Percentiles rank a stretch among this genome's conserved stretches.
These are phyloP conservation scores for Oidiodendron maius DNA, from an alignment of 495 filamentous ascomycete species.

Conservation along the genomic window DNA sequence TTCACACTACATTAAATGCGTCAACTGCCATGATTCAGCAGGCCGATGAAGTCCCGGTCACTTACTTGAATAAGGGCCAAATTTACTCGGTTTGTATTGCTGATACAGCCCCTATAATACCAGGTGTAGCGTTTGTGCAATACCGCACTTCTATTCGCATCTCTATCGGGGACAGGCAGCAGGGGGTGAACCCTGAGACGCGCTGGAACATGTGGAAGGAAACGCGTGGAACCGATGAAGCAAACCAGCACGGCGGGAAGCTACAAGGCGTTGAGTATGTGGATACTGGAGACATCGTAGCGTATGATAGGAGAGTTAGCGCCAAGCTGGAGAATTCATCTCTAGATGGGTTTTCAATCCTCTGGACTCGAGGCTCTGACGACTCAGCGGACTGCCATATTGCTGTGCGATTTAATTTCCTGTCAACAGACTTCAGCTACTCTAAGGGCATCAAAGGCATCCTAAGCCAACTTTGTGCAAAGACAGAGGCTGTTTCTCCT, in stretches of 20 bases:
- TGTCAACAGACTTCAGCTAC: conserved; percentile 96
- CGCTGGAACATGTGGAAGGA: conserved; percentile 98
- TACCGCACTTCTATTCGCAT: conserved; percentile 87
- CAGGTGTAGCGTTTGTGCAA: conserved; percentile 42
- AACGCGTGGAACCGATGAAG: conserved; percentile 80
- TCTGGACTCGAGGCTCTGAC: conserved; percentile 68
- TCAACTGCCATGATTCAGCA: conserved; percentile 93
- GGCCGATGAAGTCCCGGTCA: conserved; percentile 81
- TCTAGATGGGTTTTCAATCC: conserved; percentile 87
- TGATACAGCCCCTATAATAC: conserved; percentile 54
- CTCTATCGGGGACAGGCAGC: conserved; percentile 90
- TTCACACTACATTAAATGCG: conserved; percentile 82
- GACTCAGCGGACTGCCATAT: conserved; percentile 67
- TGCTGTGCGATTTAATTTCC: conserved; percentile 91
- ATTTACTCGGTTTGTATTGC: conserved; percentile 75
- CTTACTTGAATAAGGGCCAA: conserved; percentile 96
- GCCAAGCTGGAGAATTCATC: conserved; percentile 76
- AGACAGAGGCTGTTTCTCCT: conserved; percentile 61
- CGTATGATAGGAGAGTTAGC: conserved; percentile 63
- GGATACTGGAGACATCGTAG: conserved; percentile 65
- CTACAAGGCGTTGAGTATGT: conserved; percentile 92
- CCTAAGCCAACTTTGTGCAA: conserved; percentile 83
- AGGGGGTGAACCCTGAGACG: conserved; percentile 69
- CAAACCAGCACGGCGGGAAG: conserved; percentile 79
- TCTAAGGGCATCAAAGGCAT: conserved; percentile 98